Evolutionary conservation across 164 flowering plant species (phyloP).

Genomic region (Nymphaea thermarum): DNA sequence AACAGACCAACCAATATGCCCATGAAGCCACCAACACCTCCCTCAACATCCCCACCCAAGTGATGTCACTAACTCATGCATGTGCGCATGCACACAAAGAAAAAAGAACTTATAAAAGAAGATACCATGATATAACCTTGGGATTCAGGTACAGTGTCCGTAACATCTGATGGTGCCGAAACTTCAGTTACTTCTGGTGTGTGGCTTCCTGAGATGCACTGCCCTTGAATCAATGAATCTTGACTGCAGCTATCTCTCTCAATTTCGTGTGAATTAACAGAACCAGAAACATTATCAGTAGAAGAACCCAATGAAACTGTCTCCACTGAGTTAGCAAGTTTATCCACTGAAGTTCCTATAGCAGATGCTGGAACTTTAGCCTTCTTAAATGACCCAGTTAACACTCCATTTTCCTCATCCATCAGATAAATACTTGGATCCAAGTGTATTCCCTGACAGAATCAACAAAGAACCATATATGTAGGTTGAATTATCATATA

Average conservation of each 20-base stretch:
- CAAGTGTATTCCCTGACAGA: conserved; percentile 81
- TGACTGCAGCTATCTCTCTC: conserved; percentile 9
- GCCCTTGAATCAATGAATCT: conserved; percentile 9
- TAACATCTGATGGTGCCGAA: conserved; percentile 25
- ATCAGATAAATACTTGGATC: conserved; percentile 95
- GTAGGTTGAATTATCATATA: background rate
- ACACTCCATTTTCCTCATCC: conserved; percentile 68
- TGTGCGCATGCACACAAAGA: background rate
- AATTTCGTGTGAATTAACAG: background rate
- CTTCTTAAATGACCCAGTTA: conserved; percentile 3
- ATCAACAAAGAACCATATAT: background rate
- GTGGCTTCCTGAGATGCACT: conserved; percentile 18
- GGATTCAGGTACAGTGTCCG: conserved; percentile 19
- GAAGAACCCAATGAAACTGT: background rate
- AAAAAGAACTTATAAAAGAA: background rate
- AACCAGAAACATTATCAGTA: background rate
- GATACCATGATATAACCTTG: conserved; percentile 33
- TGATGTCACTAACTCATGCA: no score
- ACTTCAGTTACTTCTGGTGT: conserved; percentile 25
- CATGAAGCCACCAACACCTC: no score
- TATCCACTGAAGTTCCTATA: background rate
- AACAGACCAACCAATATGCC: no score
- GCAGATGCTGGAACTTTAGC: conserved; percentile 14
- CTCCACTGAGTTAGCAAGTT: background rate
- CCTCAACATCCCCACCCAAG: no score